A percentile compares a stretch with the other conserved stretches of the same genome.
phyloP scores from a whole-genome alignment of 805 yeast genomes.

The Saccharomyces jurei region DNA sequence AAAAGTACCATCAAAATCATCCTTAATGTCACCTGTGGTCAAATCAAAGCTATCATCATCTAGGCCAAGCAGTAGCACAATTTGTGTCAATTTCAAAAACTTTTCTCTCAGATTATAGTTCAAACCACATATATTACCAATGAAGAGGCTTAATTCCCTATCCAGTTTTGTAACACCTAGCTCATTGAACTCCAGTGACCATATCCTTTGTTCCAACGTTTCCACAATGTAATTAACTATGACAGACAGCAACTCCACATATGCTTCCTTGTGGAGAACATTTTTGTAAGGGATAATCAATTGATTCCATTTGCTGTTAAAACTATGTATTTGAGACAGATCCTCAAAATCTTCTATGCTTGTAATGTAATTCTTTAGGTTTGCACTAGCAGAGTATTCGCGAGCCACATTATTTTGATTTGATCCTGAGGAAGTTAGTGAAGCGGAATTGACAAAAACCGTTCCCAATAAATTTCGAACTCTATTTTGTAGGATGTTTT shows the following conservation, averaged over 20 bases:
- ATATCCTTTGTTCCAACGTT: slow-evolving; percentile 56
- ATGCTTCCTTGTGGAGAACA: slow-evolving; percentile 48
- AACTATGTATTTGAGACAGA: slow-evolving; percentile 35
- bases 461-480: slow-evolving; percentile 31
- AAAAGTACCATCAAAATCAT: slow-evolving; percentile 35
- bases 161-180: slow-evolving; percentile 79
- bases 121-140: slow-evolving; percentile 64
- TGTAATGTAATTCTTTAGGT: slow-evolving; percentile 20
- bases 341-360: slow-evolving; percentile 32
- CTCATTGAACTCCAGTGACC: slow-evolving; percentile 66
- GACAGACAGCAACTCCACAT: slow-evolving; percentile 37
- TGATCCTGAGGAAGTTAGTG: background rate
- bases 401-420: slow-evolving; percentile 24
- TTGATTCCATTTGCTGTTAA: slow-evolving; percentile 56
- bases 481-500: slow-evolving; percentile 29
- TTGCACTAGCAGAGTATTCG: background rate
- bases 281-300: slow-evolving; percentile 59
- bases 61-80: slow-evolving; percentile 71
- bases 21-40: slow-evolving; percentile 29
- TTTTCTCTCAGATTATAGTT: slow-evolving; percentile 69
- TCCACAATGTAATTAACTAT: slow-evolving; percentile 49
- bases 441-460: background rate
- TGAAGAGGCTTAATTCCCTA: slow-evolving; percentile 66
- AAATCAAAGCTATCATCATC: slow-evolving; percentile 52
- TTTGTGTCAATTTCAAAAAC: slow-evolving; percentile 75